Evolutionary conservation across 2,329 filamentous ascomycete genomes (phyloP), one percentile per base, ranked within the genome.

Genomic region (Emmonsiellopsis sp.): DNA sequence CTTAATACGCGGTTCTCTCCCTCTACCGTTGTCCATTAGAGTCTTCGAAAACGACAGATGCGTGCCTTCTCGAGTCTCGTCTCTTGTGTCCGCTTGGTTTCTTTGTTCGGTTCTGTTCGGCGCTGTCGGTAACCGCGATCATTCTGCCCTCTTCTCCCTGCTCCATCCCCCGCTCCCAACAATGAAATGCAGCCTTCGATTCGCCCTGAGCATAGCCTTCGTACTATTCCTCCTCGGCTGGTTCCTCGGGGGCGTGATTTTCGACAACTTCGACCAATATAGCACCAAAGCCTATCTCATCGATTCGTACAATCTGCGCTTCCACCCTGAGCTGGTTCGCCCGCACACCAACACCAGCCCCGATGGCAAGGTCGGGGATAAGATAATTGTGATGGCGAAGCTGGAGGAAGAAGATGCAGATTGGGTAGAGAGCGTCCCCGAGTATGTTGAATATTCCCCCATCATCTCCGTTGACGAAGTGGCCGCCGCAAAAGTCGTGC

Each of bases 371-470:
- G 52, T 55, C 2, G 62, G 61, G 5, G 68, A 73, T 58, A 73
- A 73, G 48, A 65, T 70, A 10, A 68, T 74, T 50, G 68, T 74
- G 31, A 72, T 77, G 66, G 74, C 73, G 13, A 73, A 66, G 55
- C 54, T 75, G 11, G 63, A 69, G 40, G 65, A 65, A 32, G 74
- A 77, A 55, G 62, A 72, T 53, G 71, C 72, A 6, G 60, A 67
- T 14, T 78, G 75, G 75, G 71, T 77, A 2, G 57, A 69, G 36
- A 64, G 74, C 27, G 66, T 77, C n/a, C 68, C 71, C 2, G 72
- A 75, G 70, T 77, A 68, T 50, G 65, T 64, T 3, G 42, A 32
- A 27, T 31, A 7, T 14, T 10, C 17, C 21, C 34, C 8, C 27
- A n/a, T 17, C 39, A n/a, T 7, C 17, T 8, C 27, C 14, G 13